Base-by-base conservation (phyloP, 257 asterid genomes). In the Solanum arcanum region DNA sequence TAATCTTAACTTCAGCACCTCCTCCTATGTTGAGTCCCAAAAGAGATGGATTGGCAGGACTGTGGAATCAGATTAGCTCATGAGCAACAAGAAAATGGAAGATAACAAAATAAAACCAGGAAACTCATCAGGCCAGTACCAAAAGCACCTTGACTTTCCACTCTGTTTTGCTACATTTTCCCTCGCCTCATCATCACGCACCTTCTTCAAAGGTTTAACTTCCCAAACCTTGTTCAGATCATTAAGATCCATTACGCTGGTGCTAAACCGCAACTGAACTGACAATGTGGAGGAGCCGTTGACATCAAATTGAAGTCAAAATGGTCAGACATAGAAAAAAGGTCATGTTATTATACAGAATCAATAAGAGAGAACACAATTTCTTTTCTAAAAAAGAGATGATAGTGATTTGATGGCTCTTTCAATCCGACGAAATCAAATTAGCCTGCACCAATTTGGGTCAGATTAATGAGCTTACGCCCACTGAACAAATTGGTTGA, bases 151-250 rank as follows among this genome's bases (percentile, higher is more conserved):
- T 91, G 75, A 96, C 97, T 92, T 92, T 95, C 98, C 98, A 96
- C 83, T 93, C 90, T 96, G 98, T 89, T 92, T 96, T 15, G 98
- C 96, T 47, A 96, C 94, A 85, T 91, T 91, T 85, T 92, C 95
- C 91, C 83, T 91, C 3, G 98, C 96, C 89, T 92, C 99, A 86
- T 91, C 94, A 86, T 94, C 98, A 62, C 95, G 91, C 23, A 88
- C 90, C 91, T 92, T 94, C 87, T 90, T 92, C 25, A 96, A 91
- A 78, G 98, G 92, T 83, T 90, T 92, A 85, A 95, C 90, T 86
- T 96, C 98, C 99, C 98, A 94, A 52, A 96, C 98, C 90, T 94
- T 96, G 95, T 94, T 93, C 64, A 94, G 98, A 91, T 94, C 96
- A 86, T 93, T 92, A 86, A 94, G 91, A 91, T 95, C 94, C 97